Conservation (phyloP, 768 basidiomycete species). For the Termitomyces sp. region DNA sequence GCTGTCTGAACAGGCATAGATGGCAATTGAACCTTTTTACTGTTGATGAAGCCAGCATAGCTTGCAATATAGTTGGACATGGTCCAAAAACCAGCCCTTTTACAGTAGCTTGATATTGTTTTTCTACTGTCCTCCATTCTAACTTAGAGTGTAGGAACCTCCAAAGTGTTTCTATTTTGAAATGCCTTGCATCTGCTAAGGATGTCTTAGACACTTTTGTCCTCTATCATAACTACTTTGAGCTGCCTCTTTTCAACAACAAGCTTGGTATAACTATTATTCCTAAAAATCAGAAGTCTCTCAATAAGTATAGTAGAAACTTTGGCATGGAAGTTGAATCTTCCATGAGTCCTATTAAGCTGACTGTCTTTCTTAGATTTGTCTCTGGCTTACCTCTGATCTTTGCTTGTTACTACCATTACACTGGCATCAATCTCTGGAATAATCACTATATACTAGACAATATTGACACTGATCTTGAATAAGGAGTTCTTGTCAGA, state of each 20-base stretch:
- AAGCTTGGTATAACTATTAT: not conserved
- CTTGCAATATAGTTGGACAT: too few species aligned
- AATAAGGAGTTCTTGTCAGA: not conserved
- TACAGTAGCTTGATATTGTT: not conserved
- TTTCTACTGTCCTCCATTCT: not conserved
- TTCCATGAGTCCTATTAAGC: slow-evolving; percentile 1
- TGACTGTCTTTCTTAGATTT: slow-evolving; percentile 16
- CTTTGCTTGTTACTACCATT: slow-evolving; percentile 17
- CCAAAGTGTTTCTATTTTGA: not conserved
- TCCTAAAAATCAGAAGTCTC: not conserved
- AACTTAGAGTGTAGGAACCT: not conserved
- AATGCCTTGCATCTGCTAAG: not conserved
- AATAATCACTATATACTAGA: not conserved
- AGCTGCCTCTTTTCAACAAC: not conserved
- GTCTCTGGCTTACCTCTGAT: slow-evolving; percentile 9
- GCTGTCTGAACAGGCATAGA: too few species aligned
- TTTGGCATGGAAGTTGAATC: slow-evolving; percentile 6
- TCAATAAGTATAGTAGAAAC: not conserved
- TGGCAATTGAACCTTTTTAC: too few species aligned
- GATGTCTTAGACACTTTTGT: not conserved
- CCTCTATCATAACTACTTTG: not conserved
- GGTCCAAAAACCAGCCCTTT: too few species aligned
- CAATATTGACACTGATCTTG: not conserved
- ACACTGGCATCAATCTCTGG: slow-evolving; percentile 16
- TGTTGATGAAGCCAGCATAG: too few species aligned